Conservation (phyloP, 805 yeast genomes). For the Cyberlindnera maritima region DNA sequence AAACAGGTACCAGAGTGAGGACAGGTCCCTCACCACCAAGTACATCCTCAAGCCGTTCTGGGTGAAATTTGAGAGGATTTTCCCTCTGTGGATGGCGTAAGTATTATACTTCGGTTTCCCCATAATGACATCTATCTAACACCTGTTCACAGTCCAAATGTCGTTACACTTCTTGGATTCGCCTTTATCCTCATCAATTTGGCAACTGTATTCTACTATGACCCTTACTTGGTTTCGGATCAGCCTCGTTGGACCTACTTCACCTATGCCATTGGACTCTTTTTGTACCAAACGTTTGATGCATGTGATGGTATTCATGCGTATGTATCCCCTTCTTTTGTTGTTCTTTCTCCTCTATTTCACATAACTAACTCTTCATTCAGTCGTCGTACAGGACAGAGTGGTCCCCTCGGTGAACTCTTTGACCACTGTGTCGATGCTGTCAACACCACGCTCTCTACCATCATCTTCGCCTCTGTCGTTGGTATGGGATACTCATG, state of each 20-base stretch:
- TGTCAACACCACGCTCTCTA: constrained; percentile 75
- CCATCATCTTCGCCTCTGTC: constrained; percentile 72
- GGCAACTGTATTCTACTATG: constrained; percentile 62
- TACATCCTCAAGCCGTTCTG: constrained; percentile 81
- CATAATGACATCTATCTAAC: not conserved
- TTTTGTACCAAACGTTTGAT: constrained; percentile 91
- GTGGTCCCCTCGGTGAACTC: constrained; percentile 91
- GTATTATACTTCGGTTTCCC: not conserved
- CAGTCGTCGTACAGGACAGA: constrained; percentile 81
- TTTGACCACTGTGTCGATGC: constrained; percentile 87
- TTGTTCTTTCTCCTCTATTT: not conserved
- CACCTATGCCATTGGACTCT: constrained; percentile 76
- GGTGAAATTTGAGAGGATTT: constrained; percentile 64
- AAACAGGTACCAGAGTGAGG: constrained; percentile 62
- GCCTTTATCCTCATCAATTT: constrained; percentile 66
- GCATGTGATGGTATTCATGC: constrained; percentile 91
- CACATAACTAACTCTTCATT: not conserved
- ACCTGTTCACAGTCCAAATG: constrained; percentile 53
- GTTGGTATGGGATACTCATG: constrained; percentile 72
- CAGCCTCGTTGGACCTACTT: constrained; percentile 77
- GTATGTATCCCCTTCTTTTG: not conserved
- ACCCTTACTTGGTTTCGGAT: constrained; percentile 58
- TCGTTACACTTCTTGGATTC: constrained; percentile 80
- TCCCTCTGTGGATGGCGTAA: constrained; percentile 80
- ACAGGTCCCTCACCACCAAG: constrained; percentile 73